Evolutionary conservation across 2,329 filamentous ascomycete species (phyloP).

Genomic region (Elsinoe perseae): DNA sequence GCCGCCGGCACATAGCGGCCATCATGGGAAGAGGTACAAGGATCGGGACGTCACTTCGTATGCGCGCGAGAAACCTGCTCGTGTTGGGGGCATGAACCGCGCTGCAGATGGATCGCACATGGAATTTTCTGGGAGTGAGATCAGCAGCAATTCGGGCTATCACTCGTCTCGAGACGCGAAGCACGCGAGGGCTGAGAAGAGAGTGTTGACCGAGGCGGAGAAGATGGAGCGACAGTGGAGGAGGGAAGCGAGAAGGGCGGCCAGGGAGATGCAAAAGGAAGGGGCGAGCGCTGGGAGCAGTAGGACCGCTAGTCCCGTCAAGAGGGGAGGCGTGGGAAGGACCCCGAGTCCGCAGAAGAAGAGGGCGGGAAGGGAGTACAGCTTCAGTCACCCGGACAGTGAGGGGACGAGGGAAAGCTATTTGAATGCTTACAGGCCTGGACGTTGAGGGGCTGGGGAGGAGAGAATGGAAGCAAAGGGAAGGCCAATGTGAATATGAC

Average conservation of each 20-base stretch:
- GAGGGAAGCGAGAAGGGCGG: slow-evolving; percentile 34
- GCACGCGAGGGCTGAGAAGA: slow-evolving; percentile 34
- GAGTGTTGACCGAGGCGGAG: slow-evolving; percentile 32
- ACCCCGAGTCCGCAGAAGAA: slow-evolving; percentile 13
- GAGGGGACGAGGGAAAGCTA: slow-evolving; percentile 8
- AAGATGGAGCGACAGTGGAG: slow-evolving; percentile 34
- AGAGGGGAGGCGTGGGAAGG: slow-evolving; percentile 8
- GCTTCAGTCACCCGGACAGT: neutral
- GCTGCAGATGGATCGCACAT: slow-evolving; percentile 70
- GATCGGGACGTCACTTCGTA: slow-evolving; percentile 67
- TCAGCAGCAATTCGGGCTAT: neutral
- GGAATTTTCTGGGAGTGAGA: slow-evolving; percentile 63
- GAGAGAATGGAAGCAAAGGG: neutral
- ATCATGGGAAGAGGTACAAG: slow-evolving; percentile 46
- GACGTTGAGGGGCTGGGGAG: neutral
- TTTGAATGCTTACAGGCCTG: slow-evolving; percentile 13
- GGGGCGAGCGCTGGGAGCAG: slow-evolving; percentile 17
- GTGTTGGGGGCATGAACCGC: slow-evolving; percentile 83
- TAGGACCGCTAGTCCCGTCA: slow-evolving; percentile 1
- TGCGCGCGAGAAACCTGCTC: slow-evolving; percentile 75
- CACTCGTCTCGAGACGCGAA: neutral
- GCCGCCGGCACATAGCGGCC: neutral
- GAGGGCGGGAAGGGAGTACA: slow-evolving; percentile 9
- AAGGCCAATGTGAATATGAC: neutral
- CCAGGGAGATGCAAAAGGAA: slow-evolving; percentile 30